These are phyloP conservation scores for Neofusicoccum laricinum DNA, from an alignment of 2,329 filamentous ascomycete genomes.

Conservation along the genomic window DNA sequence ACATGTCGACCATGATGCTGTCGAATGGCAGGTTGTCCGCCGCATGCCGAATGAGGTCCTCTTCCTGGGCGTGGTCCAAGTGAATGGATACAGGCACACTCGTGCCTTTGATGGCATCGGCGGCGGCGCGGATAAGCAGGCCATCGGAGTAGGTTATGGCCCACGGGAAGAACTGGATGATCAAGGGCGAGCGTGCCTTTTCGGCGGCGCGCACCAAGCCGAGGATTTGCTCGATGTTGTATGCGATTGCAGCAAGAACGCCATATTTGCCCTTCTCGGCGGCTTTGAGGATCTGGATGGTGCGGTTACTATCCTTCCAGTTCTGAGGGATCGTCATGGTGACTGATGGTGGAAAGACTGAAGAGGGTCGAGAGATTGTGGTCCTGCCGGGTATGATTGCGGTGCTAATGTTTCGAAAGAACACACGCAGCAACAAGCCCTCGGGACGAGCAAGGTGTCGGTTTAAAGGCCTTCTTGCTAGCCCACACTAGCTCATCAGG, in stretches of 20 bases:
- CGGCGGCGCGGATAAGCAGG: conserved; percentile 45
- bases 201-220: conserved; percentile 34
- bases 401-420: neutral
- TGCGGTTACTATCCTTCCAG: conserved; percentile 25
- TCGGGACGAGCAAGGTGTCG: neutral
- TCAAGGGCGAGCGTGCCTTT: conserved; percentile 32
- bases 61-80: conserved; percentile 47
- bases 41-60: conserved; percentile 41
- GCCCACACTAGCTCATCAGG: neutral
- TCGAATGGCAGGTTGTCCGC: conserved; percentile 58
- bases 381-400: neutral
- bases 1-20: conserved; percentile 76
- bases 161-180: conserved; percentile 54
- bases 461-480: neutral
- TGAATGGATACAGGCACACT: conserved; percentile 45
- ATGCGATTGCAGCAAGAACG: conserved; percentile 49
- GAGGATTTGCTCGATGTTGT: conserved; percentile 35
- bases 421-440: neutral
- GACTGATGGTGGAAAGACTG: neutral
- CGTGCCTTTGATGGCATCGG: conserved; percentile 42
- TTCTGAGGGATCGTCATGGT: neutral
- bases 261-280: conserved; percentile 57
- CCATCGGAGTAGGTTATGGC: conserved; percentile 63
- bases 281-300: conserved; percentile 52
- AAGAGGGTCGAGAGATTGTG: neutral